Evolutionary conservation across 208 protist species (phyloP), one percentile per base, ranked within the genome.

Genomic region (Novymonas esmeraldas): DNA sequence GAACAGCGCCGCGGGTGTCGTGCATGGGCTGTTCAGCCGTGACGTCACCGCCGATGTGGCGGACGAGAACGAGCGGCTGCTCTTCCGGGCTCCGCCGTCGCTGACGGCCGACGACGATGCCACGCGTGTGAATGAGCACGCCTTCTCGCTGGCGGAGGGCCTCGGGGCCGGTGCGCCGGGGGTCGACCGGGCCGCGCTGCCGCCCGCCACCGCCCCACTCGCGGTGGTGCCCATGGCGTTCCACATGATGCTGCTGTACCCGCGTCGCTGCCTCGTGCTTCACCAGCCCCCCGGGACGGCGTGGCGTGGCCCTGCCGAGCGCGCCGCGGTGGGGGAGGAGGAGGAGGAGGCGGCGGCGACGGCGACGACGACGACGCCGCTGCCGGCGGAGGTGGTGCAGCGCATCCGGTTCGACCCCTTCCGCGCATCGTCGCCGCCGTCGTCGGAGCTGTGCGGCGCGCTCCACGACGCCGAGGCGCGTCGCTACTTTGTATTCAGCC

Each of bases 231-330:
- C 97, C 0, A 97, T 89, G 0, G 92, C 95, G 24, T 99, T 97
- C 61, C 96, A 99, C 78, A 96, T 98, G 62, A 38, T 98, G 13
- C 33, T 98, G n/a, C 36, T 97, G 2, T 98, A 97, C 65, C 68
- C 70, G 11, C 77, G 89, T 33, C 79, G 82, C 13, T 79, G 94
- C 39, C 44, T 95, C 42, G 92, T 96, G 42, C 63, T 97, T 10
- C 83, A 89, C 64, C 86, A 94, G 33, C 90, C 90, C 6, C 64
- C 92, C 14, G 90, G 92, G n/a, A 63, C 94, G 20, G 65, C 84
- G 22, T 94, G 88, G 86, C 58, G 83, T 28, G 36, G 70, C 16
- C 38, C 62, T 16, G 62, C 65, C 18, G 76, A 73, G 16, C 33
- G 36, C 59, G 42, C 56, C n/a, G 51, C 46, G 45, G 39, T 18